These are phyloP conservation scores for Dispira simplex DNA, from an alignment of 192 early-diverging fungal species.

Conservation along the genomic window DNA sequence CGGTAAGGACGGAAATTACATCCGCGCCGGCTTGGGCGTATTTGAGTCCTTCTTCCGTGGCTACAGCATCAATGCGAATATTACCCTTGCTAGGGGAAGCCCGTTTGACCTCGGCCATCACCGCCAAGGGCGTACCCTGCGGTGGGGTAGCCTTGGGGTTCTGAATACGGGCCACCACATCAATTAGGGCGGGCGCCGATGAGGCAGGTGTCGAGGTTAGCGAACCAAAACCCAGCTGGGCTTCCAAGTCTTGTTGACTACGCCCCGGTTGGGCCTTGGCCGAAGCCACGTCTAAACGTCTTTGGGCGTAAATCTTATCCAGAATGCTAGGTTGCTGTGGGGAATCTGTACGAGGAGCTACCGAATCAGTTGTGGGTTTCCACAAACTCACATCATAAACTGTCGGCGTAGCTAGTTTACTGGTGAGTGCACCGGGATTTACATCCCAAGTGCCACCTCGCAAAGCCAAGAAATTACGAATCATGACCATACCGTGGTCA, in stretches of 20 bases:
- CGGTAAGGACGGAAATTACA: conserved; percentile 94
- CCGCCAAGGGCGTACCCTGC: conserved; percentile 31
- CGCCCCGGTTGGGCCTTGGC: conserved; percentile 60
- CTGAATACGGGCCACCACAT: conserved; percentile 58
- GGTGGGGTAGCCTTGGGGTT: conserved; percentile 14
- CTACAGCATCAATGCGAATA: conserved; percentile 69
- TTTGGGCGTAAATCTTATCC: conserved; percentile 63
- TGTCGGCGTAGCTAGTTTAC: neutral
- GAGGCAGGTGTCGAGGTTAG: too few species aligned
- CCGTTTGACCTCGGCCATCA: conserved; percentile 97
- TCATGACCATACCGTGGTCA: conserved; percentile 75
- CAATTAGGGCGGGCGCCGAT: conserved; percentile 57
- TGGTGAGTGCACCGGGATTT: conserved; percentile 24
- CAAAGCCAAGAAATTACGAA: conserved; percentile 83
- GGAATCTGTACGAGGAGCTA: conserved; percentile 1
- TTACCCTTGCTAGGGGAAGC: conserved; percentile 93
- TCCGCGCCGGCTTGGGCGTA: conserved; percentile 86
- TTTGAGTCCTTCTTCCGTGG: conserved; percentile 66
- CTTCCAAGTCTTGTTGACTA: conserved; percentile 45
- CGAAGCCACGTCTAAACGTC: conserved; percentile 58
- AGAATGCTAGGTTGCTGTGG: conserved; percentile 39
- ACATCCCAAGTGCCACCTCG: conserved; percentile 75
- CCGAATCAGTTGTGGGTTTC: conserved; percentile 22
- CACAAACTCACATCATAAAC: neutral
- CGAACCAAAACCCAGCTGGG: conserved; percentile 42